Base-by-base conservation (phyloP, 352 stramenopile genomes). In the Phytophthora macrochlamydospora region DNA sequence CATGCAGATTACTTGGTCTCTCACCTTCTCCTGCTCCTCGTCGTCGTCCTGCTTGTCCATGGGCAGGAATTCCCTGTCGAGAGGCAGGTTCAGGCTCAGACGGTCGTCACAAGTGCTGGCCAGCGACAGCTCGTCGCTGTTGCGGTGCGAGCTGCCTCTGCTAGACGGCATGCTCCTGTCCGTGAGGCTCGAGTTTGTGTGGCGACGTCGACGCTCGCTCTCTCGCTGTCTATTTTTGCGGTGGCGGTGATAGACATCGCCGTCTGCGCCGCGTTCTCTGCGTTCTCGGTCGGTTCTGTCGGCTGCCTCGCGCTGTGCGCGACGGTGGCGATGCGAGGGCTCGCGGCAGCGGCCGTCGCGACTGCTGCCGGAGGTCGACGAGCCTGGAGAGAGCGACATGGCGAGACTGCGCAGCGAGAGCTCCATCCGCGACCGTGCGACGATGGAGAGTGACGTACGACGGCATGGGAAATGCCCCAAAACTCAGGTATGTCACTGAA, bases 1-100 rank as follows among this genome's bases (percentile, higher is more conserved):
- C 79, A 84, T 90, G 72, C 87, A 92, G 66, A 95, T 92, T 59
- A 95, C 85, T 68, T 94, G 84, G 60, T 93, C 79, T 18, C 87
- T 80, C 62, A 92, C 62, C 6, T 82, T 57, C 51, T 94, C 79
- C 51, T 81, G 76, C 53, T 75, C 75, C 18, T 65, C 49, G 18
- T 75, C 69, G 3, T 69, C 76, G 6, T 65, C 56, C 30, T 73
- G 59, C 35, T 75, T 64, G 4, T 71, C 52, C 9, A 88, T 50
- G 33, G 81, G 76, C 55, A 84, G 59, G 24, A 88, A 85, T 31
- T 89, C 75, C 11, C 69, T 71, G 51, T 83, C 75, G 24, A 81
- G 49, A 31, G 80, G 80, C 48, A 86, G 40, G 29, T 87, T 78
- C 31, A 75, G 51, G 37, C 59, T 62, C 53, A 52, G 13, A 4